Evolutionary conservation across 1,284 basidiomycete species (phyloP).

Genomic region (Austroboletus olivaceoglutinosus): DNA sequence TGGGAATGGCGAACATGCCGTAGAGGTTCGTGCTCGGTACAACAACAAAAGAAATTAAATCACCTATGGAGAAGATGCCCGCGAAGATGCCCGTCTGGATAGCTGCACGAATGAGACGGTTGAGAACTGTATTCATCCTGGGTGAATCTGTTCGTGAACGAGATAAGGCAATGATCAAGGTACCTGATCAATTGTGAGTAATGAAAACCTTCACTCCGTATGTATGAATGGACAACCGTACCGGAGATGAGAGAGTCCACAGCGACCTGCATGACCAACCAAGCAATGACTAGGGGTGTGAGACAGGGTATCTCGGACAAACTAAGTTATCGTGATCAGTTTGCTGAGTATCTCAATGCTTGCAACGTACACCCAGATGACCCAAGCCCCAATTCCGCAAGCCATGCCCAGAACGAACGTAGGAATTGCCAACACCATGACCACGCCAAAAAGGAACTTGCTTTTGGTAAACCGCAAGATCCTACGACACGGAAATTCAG

Average conservation of each 20-base stretch:
- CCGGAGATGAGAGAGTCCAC: conserved; percentile 43
- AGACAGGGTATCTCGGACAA: conserved; percentile 23
- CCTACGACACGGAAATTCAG: conserved; percentile 16
- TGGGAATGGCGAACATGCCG: conserved; percentile 33
- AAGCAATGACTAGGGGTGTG: conserved; percentile 32
- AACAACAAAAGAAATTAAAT: conserved; percentile 40
- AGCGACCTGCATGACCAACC: conserved; percentile 42
- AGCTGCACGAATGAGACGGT: conserved; percentile 46
- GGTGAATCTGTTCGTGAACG: conserved; percentile 44
- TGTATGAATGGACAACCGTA: conserved; percentile 10
- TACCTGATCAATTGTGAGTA: conserved; percentile 13
- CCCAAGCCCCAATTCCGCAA: conserved; percentile 38
- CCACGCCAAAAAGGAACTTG: conserved; percentile 33
- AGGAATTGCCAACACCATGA: conserved; percentile 34
- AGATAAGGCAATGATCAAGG: conserved; percentile 35
- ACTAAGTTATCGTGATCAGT: conserved; percentile 16
- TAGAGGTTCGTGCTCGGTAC: conserved; percentile 26
- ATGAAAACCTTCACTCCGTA: neutral
- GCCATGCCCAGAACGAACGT: conserved; percentile 39
- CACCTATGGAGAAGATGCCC: conserved; percentile 43
- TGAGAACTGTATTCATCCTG: conserved; percentile 45
- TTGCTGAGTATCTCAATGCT: neutral
- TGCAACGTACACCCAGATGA: conserved; percentile 37
- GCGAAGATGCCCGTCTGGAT: conserved; percentile 48
- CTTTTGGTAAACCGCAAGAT: conserved; percentile 36